Base-by-base conservation (phyloP, 2,329 filamentous ascomycete species). In the Cladosporium oxysporum region DNA sequence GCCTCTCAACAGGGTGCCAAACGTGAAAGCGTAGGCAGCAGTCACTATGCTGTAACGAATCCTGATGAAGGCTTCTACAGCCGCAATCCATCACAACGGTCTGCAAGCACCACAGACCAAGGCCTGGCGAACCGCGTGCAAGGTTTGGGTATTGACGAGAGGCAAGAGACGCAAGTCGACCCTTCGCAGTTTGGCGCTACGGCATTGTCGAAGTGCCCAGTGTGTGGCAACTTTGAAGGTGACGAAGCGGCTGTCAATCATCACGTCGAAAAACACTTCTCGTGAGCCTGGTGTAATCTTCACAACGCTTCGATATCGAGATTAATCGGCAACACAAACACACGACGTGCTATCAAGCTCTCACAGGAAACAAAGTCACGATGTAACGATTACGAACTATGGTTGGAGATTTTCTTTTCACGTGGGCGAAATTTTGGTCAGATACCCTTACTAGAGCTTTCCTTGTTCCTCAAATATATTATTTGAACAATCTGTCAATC, bases 191-290 rank as follows among this genome's bases (percentile, higher is more conserved):
- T 63, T 33, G 49, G 57, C 35, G 31, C 57, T 1, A 47, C 23
- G 7, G 49, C 28, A 5, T 44, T 64, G 29, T 49, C 60, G 11
- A 75, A 73, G 49, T 76, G 74, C 68, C 74, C 74, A 1, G 73
- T 76, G 16, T 76, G 74, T 66, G 70, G 68, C 2, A 49, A 71
- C 18, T 76, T 76, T 66, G 73, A 75, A 63, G 74, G 74, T n/a
- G 74, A 76, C 60, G 74, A 75, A 63, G 69, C 70, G n/a, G 74
- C 74, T 44, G 70, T 76, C n/a, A 73, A 67, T 58, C 72, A 74
- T 71, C 74, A 76, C 69, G 74, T 76, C 35, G 70, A 65, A 28
- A 72, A 70, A 44, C 74, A 76, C 66, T 76, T 75, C 62, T 59
- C 67, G 35, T 75, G 64, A 71, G 12, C 52, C 37, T 44, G 37